A percentile compares a stretch with the other conserved stretches of the same genome.
phyloP scores from a whole-genome alignment of 2,329 filamentous ascomycete species.

The Aspergillus floridensis region DNA sequence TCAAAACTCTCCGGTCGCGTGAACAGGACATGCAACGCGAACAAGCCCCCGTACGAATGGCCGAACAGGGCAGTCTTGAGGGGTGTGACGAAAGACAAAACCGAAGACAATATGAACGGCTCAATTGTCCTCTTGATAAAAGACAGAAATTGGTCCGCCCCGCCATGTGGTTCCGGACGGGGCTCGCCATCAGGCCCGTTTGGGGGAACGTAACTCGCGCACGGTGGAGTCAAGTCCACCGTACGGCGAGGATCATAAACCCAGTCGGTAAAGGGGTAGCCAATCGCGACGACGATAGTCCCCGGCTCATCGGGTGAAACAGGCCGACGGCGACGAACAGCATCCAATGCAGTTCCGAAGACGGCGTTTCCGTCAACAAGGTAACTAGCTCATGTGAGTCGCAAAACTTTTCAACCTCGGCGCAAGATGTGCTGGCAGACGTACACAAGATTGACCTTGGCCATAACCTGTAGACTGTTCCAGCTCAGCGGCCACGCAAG shows the following conservation, averaged over 20 bases:
- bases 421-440: not conserved
- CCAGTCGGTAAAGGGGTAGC: slow-evolving; percentile 21
- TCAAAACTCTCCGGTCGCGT: slow-evolving; percentile 44
- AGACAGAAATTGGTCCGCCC: slow-evolving; percentile 46
- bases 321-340: slow-evolving; percentile 19
- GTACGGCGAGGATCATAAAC: slow-evolving; percentile 23
- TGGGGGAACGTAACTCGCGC: slow-evolving; percentile 21
- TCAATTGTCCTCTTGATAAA: slow-evolving; percentile 43
- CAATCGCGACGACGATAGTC: slow-evolving; percentile 27
- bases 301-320: slow-evolving; percentile 14
- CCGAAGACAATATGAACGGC: slow-evolving; percentile 27
- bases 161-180: slow-evolving; percentile 32
- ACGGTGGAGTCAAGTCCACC: slow-evolving; percentile 23
- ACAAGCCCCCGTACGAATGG: slow-evolving; percentile 52
- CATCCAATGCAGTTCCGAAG: slow-evolving; percentile 27
- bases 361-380: slow-evolving; percentile 31
- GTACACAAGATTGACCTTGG: slow-evolving; percentile 20
- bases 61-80: slow-evolving; percentile 48
- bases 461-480: slow-evolving; percentile 9
- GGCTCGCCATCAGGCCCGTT: slow-evolving; percentile 24
- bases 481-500: slow-evolving; percentile 27
- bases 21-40: slow-evolving; percentile 47
- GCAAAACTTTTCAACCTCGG: not conserved
- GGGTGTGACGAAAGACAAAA: slow-evolving; percentile 32
- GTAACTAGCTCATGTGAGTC: slow-evolving; percentile 18